These are phyloP conservation scores for Balamuthia mandrillaris DNA, from an alignment of 208 protist genomes.

Conservation along the genomic window DNA sequence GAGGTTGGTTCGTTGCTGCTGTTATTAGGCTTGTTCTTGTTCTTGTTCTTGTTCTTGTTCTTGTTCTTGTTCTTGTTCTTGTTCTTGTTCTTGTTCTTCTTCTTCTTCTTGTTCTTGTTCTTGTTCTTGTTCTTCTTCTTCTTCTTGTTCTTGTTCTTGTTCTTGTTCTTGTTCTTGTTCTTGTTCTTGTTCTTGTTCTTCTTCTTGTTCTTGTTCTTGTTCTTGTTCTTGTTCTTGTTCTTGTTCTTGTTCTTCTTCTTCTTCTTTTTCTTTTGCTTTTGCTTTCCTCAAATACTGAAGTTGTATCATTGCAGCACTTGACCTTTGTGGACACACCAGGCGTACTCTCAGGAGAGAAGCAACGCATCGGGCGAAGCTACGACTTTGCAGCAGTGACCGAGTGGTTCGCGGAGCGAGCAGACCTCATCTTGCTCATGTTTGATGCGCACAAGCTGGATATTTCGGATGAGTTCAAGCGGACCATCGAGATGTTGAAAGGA, in stretches of 20 bases:
- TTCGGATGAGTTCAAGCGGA: slow-evolving; percentile 72
- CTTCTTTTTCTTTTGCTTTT: too few species aligned
- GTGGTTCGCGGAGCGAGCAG: slow-evolving; percentile 64
- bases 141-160: too few species aligned
- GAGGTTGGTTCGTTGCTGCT: slow-evolving; percentile 44
- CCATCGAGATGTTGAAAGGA: slow-evolving; percentile 69
- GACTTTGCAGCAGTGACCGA: slow-evolving; percentile 58
- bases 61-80: not conserved
- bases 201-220: too few species aligned
- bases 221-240: too few species aligned
- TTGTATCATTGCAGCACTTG: too few species aligned
- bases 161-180: too few species aligned
- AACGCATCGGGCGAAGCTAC: slow-evolving; percentile 73
- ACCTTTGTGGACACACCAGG: slow-evolving; percentile 93
- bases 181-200: too few species aligned
- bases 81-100: not conserved
- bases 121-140: too few species aligned
- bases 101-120: not conserved
- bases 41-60: not conserved
- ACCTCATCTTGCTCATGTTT: slow-evolving; percentile 94
- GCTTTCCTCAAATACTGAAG: too few species aligned
- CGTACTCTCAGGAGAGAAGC: slow-evolving; percentile 87
- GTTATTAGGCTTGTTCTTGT: not conserved
- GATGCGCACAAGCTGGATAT: slow-evolving; percentile 96
- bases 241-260: too few species aligned